Evolutionary conservation across 352 stramenopile genomes (phyloP).

Genomic region (Phytopythium aichiense): DNA sequence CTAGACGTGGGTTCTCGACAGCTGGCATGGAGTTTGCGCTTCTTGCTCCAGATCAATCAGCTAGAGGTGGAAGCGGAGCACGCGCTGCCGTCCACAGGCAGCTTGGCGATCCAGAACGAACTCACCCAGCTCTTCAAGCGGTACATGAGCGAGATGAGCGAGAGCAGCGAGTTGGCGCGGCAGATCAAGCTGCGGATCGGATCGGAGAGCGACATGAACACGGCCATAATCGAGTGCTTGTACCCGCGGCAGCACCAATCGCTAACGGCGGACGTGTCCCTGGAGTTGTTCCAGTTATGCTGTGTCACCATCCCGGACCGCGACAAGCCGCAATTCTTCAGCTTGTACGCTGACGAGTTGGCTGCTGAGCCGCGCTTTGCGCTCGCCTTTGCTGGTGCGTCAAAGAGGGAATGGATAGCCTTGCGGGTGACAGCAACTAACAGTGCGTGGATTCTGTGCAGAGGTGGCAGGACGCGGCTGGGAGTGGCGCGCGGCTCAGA

Average conservation of each 20-base stretch:
- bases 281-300: slow-evolving; percentile 42
- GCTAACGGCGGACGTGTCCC: slow-evolving; percentile 21
- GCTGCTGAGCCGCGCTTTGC: slow-evolving; percentile 34
- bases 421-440: slow-evolving; percentile 2
- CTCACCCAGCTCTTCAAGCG: slow-evolving; percentile 31
- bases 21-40: slow-evolving; percentile 40
- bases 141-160: slow-evolving; percentile 40
- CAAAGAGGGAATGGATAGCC: background rate
- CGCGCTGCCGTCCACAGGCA: background rate
- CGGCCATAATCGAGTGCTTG: slow-evolving; percentile 37
- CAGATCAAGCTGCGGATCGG: slow-evolving; percentile 23
- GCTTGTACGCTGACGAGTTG: slow-evolving; percentile 26
- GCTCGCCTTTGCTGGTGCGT: slow-evolving; percentile 39
- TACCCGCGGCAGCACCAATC: slow-evolving; percentile 34
- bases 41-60: slow-evolving; percentile 36
- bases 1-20: slow-evolving; percentile 31
- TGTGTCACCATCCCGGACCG: slow-evolving; percentile 16
- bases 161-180: slow-evolving; percentile 24
- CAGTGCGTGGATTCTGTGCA: slow-evolving; percentile 8
- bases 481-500: slow-evolving; percentile 40
- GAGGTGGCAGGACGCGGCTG: slow-evolving; percentile 38
- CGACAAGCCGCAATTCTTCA: slow-evolving; percentile 31
- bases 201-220: slow-evolving; percentile 18
- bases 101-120: background rate
- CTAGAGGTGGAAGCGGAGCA: slow-evolving; percentile 11